Evolutionary conservation across 2,329 filamentous ascomycete species (phyloP).

Genomic region (Neonectria faginata): DNA sequence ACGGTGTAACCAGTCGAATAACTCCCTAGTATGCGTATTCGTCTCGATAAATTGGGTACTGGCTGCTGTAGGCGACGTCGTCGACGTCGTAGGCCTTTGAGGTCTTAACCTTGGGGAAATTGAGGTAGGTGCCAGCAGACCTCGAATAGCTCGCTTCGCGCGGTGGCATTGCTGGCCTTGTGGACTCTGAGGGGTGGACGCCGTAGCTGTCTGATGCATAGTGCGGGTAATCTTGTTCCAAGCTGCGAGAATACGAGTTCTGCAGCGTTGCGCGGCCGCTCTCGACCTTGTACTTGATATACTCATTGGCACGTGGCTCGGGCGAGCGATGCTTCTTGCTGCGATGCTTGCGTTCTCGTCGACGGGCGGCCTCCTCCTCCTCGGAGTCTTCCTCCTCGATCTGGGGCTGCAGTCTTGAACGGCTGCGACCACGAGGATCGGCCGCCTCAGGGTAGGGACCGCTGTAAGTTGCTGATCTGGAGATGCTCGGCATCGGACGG

Average conservation of each 20-base stretch:
- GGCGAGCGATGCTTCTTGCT: slow-evolving; percentile 53
- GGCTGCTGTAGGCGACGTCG: slow-evolving; percentile 50
- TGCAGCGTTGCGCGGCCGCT: slow-evolving; percentile 44
- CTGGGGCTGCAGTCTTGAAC: slow-evolving; percentile 53
- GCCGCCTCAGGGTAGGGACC: slow-evolving; percentile 38
- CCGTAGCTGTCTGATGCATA: slow-evolving; percentile 35
- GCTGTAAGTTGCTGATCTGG: slow-evolving; percentile 52
- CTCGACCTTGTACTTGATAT: slow-evolving; percentile 48
- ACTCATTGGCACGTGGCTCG: slow-evolving; percentile 42
- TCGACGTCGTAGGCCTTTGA: slow-evolving; percentile 47
- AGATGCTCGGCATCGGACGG: slow-evolving; percentile 46
- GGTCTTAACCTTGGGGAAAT: slow-evolving; percentile 51
- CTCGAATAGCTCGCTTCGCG: slow-evolving; percentile 49
- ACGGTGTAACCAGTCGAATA: background rate
- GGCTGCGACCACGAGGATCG: slow-evolving; percentile 52
- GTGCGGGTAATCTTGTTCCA: slow-evolving; percentile 44
- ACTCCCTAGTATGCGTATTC: slow-evolving; percentile 31
- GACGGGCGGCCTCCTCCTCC: slow-evolving; percentile 43
- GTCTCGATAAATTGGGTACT: slow-evolving; percentile 44
- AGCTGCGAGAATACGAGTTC: slow-evolving; percentile 45
- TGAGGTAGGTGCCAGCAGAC: slow-evolving; percentile 34
- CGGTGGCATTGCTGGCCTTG: slow-evolving; percentile 46
- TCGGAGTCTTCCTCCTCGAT: slow-evolving; percentile 52
- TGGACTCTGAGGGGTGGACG: slow-evolving; percentile 41
- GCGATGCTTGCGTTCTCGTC: slow-evolving; percentile 51